phyloP scores from a whole-genome alignment of 2,329 filamentous ascomycete species.

The Botrytis fragariae region DNA sequence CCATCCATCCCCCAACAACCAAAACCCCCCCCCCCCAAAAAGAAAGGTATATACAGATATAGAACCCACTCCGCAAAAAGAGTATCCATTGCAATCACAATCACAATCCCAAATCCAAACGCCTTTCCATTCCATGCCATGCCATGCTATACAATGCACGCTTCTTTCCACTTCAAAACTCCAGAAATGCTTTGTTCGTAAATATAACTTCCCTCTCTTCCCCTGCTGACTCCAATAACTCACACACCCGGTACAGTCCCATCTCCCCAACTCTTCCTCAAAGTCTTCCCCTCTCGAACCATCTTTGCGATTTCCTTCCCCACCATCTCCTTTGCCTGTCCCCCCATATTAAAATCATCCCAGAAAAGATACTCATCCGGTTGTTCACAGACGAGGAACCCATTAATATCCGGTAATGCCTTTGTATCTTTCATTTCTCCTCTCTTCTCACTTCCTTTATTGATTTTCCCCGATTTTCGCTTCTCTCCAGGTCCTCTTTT shows the following conservation, averaged over 20 bases:
- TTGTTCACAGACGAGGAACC: conserved; percentile 40
- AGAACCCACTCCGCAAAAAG: not conserved
- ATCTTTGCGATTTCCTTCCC: conserved; percentile 36
- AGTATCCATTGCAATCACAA: not conserved
- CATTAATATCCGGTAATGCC: conserved; percentile 24
- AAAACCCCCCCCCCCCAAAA: too few relatives aligned
- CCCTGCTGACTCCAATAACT: not conserved
- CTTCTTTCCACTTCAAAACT: not conserved
- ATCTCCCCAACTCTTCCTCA: conserved; percentile 14
- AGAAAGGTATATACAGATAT: not conserved
- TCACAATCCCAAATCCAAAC: not conserved
- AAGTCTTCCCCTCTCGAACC: conserved; percentile 13
- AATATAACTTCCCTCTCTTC: not conserved
- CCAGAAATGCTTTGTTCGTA: not conserved
- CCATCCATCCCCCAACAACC: not conserved
- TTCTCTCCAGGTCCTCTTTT: not conserved
- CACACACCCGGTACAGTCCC: not conserved
- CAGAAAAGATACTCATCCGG: conserved; percentile 51
- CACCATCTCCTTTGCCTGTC: conserved; percentile 40
- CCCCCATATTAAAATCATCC: conserved; percentile 48
- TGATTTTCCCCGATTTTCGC: not conserved
- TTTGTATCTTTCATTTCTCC: not conserved
- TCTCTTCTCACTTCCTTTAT: not conserved
- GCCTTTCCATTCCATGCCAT: not conserved
- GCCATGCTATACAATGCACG: not conserved